These are phyloP conservation scores for Ogataea allantospora DNA, from an alignment of 805 yeast species.

Conservation along the genomic window DNA sequence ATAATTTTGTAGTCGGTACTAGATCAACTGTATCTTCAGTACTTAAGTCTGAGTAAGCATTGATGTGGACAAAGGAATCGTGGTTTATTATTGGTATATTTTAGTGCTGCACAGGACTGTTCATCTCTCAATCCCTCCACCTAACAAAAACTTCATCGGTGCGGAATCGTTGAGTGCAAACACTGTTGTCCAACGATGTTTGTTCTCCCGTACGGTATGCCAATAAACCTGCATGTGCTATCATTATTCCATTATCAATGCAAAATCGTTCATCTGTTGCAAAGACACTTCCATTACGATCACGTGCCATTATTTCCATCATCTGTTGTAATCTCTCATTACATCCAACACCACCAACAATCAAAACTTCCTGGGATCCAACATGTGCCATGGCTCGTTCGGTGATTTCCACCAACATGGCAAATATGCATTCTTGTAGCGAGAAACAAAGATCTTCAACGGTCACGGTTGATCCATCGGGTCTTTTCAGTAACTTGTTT, in stretches of 20 bases:
- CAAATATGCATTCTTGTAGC: slow-evolving; percentile 85
- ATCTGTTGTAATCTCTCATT: slow-evolving; percentile 87
- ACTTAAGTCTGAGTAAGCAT: too few relatives aligned
- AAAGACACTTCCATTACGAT: slow-evolving; percentile 81
- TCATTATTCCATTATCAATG: slow-evolving; percentile 98
- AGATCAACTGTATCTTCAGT: too few relatives aligned
- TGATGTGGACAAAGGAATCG: too few relatives aligned
- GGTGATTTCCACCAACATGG: slow-evolving; percentile 97
- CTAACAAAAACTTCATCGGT: slow-evolving; percentile 89
- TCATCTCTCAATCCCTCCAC: slow-evolving; percentile 69
- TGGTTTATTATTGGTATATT: too few relatives aligned
- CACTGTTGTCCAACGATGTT: slow-evolving; percentile 60
- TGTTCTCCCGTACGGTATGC: slow-evolving; percentile 77
- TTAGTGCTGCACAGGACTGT: too few relatives aligned
- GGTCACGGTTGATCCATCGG: slow-evolving; percentile 54
- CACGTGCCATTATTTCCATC: slow-evolving; percentile 95
- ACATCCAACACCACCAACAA: slow-evolving; percentile 99
- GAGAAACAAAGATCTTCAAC: slow-evolving; percentile 90
- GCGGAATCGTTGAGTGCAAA: slow-evolving; percentile 89
- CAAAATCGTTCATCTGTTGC: slow-evolving; percentile 98
- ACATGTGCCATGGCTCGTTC: slow-evolving; percentile 99
- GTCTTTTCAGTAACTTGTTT: slow-evolving; percentile 40
- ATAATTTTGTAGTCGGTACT: too few relatives aligned
- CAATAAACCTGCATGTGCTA: slow-evolving; percentile 94
- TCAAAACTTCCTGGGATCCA: slow-evolving; percentile 79